phyloP scores from a whole-genome alignment of 108 stramenopile genomes.

The Fragilariopsis cylindrus region DNA sequence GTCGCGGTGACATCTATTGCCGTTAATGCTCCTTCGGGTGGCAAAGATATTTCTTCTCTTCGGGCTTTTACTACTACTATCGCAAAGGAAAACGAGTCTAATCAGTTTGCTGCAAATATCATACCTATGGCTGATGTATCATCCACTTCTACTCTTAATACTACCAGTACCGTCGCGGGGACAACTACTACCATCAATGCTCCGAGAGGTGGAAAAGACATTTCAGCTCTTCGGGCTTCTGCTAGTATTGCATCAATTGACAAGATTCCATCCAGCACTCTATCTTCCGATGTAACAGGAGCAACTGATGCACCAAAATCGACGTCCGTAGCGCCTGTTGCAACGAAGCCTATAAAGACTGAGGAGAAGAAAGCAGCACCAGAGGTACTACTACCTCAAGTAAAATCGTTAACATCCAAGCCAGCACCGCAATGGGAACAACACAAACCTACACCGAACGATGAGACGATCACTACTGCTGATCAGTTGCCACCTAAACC shows the following conservation, averaged over 20 bases:
- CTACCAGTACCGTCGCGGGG: not conserved
- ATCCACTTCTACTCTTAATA: not conserved
- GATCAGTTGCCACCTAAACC: conserved; percentile 43
- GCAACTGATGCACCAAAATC: conserved; percentile 4
- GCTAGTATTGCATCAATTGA: not conserved
- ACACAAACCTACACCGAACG: conserved; percentile 50
- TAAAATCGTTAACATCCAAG: conserved; percentile 38
- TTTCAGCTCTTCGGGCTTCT: conserved; percentile 2
- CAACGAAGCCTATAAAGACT: conserved; percentile 7
- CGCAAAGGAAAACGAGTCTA: no score
- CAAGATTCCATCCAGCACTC: not conserved
- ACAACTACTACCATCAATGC: not conserved
- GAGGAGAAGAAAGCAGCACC: conserved; percentile 25
- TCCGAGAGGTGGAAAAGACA: not conserved
- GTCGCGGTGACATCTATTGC: not conserved
- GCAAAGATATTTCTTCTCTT: not conserved
- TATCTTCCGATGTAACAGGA: not conserved
- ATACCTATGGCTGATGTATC: not conserved
- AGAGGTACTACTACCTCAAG: conserved; percentile 21
- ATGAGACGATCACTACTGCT: conserved; percentile 50
- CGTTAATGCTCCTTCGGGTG: not conserved
- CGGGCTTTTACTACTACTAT: no score
- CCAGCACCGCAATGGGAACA: conserved; percentile 52
- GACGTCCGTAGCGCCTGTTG: conserved; percentile 9
- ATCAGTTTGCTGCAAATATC: not conserved